Conservation (phyloP, 306 rosid genomes). For the Cyamopsis tetragonoloba region DNA sequence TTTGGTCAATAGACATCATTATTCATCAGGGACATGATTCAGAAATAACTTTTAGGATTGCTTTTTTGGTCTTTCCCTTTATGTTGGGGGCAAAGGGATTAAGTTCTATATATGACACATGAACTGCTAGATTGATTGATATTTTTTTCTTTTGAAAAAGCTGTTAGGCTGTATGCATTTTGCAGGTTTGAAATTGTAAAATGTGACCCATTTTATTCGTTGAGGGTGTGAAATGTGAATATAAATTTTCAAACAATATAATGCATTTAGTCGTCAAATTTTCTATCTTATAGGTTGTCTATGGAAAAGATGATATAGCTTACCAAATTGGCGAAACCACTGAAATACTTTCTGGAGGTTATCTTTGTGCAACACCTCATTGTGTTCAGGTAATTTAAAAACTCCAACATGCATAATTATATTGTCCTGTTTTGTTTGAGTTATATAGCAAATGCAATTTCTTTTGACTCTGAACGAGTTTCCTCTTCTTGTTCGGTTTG, state of each 20-base stretch:
- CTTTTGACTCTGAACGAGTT: not conserved
- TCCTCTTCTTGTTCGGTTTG: not conserved
- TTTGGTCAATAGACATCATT: not conserved
- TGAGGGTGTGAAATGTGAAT: not conserved
- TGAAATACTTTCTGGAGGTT: conserved; percentile 82
- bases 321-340: conserved; percentile 97
- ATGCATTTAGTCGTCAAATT: conserved; percentile 2
- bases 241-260: conserved; percentile 5
- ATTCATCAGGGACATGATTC: not conserved
- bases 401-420: not conserved
- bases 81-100: not conserved
- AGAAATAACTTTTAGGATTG: not conserved
- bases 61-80: not conserved
- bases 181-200: conserved; percentile 6
- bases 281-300: conserved; percentile 57
- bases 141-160: not conserved
- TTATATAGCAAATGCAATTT: not conserved
- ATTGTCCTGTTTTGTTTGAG: not conserved
- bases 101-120: not conserved
- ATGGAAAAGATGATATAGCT: conserved; percentile 81
- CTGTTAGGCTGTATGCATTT: not conserved
- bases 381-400: conserved; percentile 69
- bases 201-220: not conserved
- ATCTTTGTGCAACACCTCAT: conserved; percentile 96
- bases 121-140: not conserved